Evolutionary conservation across 1,284 basidiomycete genomes (phyloP).

Genomic region (Fomitopsis palustris): DNA sequence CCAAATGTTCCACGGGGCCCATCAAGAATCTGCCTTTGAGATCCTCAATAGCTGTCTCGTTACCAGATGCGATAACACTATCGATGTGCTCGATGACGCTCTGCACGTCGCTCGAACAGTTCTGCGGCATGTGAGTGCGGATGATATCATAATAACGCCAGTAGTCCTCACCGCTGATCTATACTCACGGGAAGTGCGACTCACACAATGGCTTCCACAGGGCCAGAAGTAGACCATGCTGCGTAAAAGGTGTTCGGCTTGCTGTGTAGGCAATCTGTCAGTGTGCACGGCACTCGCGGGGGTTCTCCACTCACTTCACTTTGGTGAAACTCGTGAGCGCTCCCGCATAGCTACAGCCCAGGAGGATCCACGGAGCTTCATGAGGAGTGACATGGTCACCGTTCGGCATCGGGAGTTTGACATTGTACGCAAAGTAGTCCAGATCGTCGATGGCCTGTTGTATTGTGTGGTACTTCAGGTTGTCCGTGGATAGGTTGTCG

Average conservation of each 20-base stretch:
- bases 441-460: conserved; percentile 72
- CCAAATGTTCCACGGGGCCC: conserved; percentile 48
- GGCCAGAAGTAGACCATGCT: conserved; percentile 67
- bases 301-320: background rate
- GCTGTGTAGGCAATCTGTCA: conserved; percentile 28
- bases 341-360: conserved; percentile 18
- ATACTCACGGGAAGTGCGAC: conserved; percentile 13
- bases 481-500: conserved; percentile 40
- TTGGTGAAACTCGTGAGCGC: background rate
- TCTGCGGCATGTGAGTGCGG: conserved; percentile 60
- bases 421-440: conserved; percentile 65
- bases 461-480: conserved; percentile 56
- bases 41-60: conserved; percentile 40
- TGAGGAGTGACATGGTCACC: conserved; percentile 55
- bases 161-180: no score
- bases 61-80: conserved; percentile 41
- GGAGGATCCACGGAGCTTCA: conserved; percentile 61
- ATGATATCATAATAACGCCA: conserved; percentile 51
- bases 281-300: no score
- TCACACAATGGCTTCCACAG: conserved; percentile 63
- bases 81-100: conserved; percentile 61
- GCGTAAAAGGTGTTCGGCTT: conserved; percentile 64
- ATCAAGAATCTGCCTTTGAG: conserved; percentile 59
- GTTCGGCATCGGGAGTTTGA: conserved; percentile 58
- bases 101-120: conserved; percentile 68